Base-by-base conservation (phyloP, 2,329 filamentous ascomycete species). In the Zymoseptoria brevis region DNA sequence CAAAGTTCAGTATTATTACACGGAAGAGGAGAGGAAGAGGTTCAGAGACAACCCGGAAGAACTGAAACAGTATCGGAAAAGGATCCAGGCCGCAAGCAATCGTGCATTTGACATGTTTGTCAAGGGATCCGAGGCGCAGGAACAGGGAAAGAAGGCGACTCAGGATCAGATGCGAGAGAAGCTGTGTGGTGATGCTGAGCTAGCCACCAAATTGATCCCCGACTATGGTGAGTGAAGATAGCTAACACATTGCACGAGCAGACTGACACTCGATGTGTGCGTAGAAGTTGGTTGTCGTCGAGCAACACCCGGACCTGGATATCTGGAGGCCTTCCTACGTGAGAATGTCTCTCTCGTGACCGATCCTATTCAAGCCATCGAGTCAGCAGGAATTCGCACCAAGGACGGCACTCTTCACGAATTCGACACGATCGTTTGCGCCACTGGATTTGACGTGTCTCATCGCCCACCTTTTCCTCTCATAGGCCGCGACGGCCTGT, bases 201-300 rank as follows among this genome's bases (percentile, higher is more conserved):
- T 88, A 3, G 71, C 82, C 0, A 74, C 81, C 0, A 75, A 78
- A 21, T 75, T 88, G 2, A 75, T 85, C 3, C 86, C 86, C 0
- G 81, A 86, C 62, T 88, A 86, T 66, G 63, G 29, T 19, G 35
- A 45, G 35, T 45, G 35, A 41, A 16, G 4, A 16, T 41, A 5
- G 35, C 35, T 5, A 41, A 41, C 5, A 41, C 16, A 41, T 41
- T 11, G 35, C 11, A 41, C 8, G 16, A 16, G 11, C 35, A 16
- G 11, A 41, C 35, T 41, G 35, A 45, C 13, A 45, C 13, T 45
- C 11, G 2, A 45, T 45, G 13, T 11, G 35, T n/a, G 13, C n/a
- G 35, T n/a, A 45, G 81, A 84, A 0, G 83, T 85, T 1, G 82
- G 84, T 64, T 89, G 86, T 62, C 80, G 85, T 11, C 80, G 86